Base-by-base conservation (phyloP, 352 stramenopile species). In the Elongisporangium anandrum region DNA sequence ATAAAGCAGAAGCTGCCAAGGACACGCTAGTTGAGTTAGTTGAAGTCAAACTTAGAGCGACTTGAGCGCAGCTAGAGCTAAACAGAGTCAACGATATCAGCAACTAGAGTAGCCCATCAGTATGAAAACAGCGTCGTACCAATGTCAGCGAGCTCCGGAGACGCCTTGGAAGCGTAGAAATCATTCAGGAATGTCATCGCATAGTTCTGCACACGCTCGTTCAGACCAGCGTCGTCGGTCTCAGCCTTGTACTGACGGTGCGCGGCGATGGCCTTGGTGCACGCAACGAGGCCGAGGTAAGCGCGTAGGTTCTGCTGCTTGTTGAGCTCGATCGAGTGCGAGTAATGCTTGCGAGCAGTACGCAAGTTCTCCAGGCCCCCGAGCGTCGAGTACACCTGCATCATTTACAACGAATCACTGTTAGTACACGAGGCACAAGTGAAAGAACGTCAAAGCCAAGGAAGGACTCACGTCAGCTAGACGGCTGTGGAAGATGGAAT, bases 321-420 rank as follows among this genome's bases (percentile, higher is more conserved):
- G 60, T 89, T 87, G 19, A 89, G 68, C 54, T 85, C 73, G 23
- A 89, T 66, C 50, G 79, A 83, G 61, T 89, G 79, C 49, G 77
- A 68, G 65, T 87, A 87, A 62, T 89, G 79, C 69, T 89, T 89
- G 52, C 79, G 75, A 22, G 79, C 79, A n/a, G 64, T 74, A 48
- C 75, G 61, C 23, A 89, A 54, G 54, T 87, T 83, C 48, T 84
- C 77, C 19, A 85, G 63, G 0, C 79, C 79, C 5, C 79, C 79
- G 19, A 89, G 77, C 38, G 75, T 89, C 56, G 69, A 70, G 69
- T 89, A 89, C 52, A 89, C 70, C 75, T 85, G 49, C 24, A 17
- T 41, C 10, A 54, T 15, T 26, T 59, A 17, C 38, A 59, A n/a
- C 54, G 34, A 52, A 9, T 22, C 9, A 26, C 34, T 45, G 34